Evolutionary conservation across 352 stramenopile species (phyloP), one percentile per base, ranked within the genome.

Genomic region (Phytophthora aleatoria): DNA sequence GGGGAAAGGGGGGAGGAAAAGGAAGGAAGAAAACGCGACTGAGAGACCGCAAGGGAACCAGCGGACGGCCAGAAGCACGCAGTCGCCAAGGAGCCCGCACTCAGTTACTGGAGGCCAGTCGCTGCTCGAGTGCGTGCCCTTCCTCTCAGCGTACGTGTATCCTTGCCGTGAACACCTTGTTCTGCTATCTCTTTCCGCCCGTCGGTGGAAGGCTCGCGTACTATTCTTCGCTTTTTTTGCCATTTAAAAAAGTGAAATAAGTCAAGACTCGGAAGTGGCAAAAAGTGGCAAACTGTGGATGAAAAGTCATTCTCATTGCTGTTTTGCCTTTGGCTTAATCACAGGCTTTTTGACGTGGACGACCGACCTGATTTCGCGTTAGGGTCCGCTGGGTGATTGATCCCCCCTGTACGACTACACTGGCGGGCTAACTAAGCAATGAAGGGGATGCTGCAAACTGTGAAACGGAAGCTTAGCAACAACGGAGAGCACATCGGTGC

Each of bases 361-460:
- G 31, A 48, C 16, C 26, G 38, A 57, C 48, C 50, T 67, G 59
- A 61, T 61, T 67, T 55, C 38, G 38, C 41, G 16, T 50, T 61
- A 48, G 24, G 44, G 35, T 47, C 16, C 13, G 15, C n/a, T 67
- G 64, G 57, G 57, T 63, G 57, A 60, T 57, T 60, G 30, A 60
- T 28, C 15, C 43, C 47, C 38, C 24, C n/a, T 39, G 55, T 38
- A 36, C 38, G 26, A 63, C n/a, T 27, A 61, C 51, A 66, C 45
- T 55, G 57, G 64, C 60, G 61, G 50, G 35, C 48, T 47, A 57
- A 57, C 54, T 72, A 74, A 74, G 79, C 69, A 35, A 95, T 95
- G 87, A 95, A 95, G 80, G 86, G 86, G 57, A 95, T 95, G 87
- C 76, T 95, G 57, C 87, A 95, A 80, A 95, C 87, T 59, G 87